Evolutionary conservation across 2,329 filamentous ascomycete species (phyloP).

Genomic region (Beauveria caledonica): DNA sequence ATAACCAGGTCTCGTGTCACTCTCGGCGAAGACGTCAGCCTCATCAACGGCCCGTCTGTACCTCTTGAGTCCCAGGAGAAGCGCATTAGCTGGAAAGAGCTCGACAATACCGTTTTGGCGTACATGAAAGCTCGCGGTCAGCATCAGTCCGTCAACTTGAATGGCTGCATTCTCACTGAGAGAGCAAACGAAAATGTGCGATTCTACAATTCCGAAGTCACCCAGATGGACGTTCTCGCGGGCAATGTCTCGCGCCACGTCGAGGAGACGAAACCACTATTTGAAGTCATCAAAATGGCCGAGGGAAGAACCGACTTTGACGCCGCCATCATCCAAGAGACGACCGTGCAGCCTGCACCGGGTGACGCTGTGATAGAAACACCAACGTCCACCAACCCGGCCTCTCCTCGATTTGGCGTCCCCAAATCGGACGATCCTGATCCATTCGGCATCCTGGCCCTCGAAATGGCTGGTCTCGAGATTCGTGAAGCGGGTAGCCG

Average conservation of each 20-base stretch:
- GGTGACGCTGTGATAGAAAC: conserved; percentile 58
- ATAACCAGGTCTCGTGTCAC: conserved; percentile 75
- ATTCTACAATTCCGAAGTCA: conserved; percentile 43
- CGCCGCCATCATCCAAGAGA: conserved; percentile 52
- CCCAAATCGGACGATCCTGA: conserved; percentile 77
- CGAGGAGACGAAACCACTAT: conserved; percentile 51
- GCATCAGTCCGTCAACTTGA: conserved; percentile 44
- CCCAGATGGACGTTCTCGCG: conserved; percentile 48
- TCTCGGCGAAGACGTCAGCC: conserved; percentile 71
- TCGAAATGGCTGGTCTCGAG: conserved; percentile 85
- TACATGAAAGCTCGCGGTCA: conserved; percentile 53
- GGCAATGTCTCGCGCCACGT: conserved; percentile 47
- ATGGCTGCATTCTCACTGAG: conserved; percentile 49
- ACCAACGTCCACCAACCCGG: conserved; percentile 28
- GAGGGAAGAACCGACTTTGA: conserved; percentile 77
- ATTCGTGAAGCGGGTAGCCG: conserved; percentile 78
- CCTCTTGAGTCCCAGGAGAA: conserved; percentile 42
- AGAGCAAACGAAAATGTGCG: conserved; percentile 52
- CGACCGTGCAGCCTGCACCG: conserved; percentile 61
- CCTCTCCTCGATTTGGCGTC: conserved; percentile 59
- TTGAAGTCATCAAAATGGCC: conserved; percentile 79
- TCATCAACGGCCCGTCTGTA: conserved; percentile 67
- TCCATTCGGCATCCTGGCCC: conserved; percentile 79
- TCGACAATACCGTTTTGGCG: conserved; percentile 47
- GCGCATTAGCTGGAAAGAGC: conserved; percentile 42